Evolutionary conservation across 805 yeast species (phyloP).

Genomic region (Saccharomyces cerevisiae): DNA sequence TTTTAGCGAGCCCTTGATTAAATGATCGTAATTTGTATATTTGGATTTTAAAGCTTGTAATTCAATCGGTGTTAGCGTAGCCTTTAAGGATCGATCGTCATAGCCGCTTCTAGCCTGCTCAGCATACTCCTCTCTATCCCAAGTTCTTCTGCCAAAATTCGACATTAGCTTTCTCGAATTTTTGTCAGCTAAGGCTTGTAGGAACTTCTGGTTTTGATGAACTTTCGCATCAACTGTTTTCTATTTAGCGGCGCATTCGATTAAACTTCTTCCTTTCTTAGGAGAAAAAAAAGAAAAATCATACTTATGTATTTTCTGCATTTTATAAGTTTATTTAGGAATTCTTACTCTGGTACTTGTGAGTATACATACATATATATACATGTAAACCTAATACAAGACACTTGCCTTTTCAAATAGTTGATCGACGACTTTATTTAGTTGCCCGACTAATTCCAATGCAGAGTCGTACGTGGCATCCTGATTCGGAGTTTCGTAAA

Average conservation of each 20-base stretch:
- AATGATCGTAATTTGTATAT: slow-evolving; percentile 19
- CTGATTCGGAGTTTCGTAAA: slow-evolving; percentile 79
- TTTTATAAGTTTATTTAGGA: not conserved
- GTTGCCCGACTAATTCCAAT: slow-evolving; percentile 74
- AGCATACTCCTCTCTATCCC: slow-evolving; percentile 65
- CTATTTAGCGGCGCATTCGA: not conserved
- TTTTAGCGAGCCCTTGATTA: slow-evolving; percentile 21
- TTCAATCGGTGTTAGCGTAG: slow-evolving; percentile 10
- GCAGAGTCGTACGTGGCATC: slow-evolving; percentile 87
- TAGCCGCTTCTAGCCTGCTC: slow-evolving; percentile 33
- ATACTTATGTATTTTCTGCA: not conserved
- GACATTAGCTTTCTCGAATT: slow-evolving; percentile 10
- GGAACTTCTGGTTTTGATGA: not conserved
- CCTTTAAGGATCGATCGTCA: slow-evolving; percentile 11
- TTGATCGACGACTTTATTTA: slow-evolving; percentile 82
- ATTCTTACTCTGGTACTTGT: not conserved
- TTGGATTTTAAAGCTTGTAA: slow-evolving; percentile 9
- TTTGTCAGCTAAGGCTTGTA: not conserved
- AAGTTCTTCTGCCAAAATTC: slow-evolving; percentile 53
- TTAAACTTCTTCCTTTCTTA: not conserved
- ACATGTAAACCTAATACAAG: slow-evolving; percentile 43
- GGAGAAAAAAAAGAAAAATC: not conserved
- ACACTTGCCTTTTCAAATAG: slow-evolving; percentile 89
- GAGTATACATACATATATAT: not conserved
- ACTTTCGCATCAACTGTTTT: not conserved